A percentile compares a stretch with the other conserved stretches of the same genome.
These are phyloP conservation scores for Protostelium mycophagum DNA, from an alignment of 78 protist genomes.

Conservation along the genomic window DNA sequence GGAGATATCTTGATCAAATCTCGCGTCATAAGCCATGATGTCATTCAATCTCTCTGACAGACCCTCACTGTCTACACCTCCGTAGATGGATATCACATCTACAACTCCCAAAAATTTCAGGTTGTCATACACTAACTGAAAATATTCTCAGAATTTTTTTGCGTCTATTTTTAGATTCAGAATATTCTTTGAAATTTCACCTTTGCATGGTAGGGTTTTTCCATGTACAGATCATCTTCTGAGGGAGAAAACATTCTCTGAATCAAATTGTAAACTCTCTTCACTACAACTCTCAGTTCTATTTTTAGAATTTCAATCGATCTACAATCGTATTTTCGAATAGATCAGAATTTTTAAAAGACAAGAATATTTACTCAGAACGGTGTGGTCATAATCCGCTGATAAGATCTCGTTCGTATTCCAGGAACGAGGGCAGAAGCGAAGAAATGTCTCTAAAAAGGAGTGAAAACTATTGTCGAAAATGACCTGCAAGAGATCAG, in stretches of 20 bases:
- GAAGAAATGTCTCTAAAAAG: not conserved
- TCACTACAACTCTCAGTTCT: too few species aligned
- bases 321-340: too few species aligned
- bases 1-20: not conserved
- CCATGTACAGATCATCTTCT: not conserved
- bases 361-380: too few species aligned
- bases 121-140: not conserved
- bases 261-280: not conserved
- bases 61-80: not conserved
- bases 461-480: not conserved
- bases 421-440: not conserved
- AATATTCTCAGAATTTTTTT: not conserved
- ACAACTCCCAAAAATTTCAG: not conserved
- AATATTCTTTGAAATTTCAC: not conserved
- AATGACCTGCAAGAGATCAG: too few species aligned
- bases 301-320: too few species aligned
- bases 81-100: not conserved
- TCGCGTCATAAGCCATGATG: not conserved
- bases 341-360: too few species aligned
- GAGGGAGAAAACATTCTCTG: not conserved
- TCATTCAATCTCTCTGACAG: not conserved
- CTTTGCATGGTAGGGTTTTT: not conserved
- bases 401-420: not conserved
- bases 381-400: not conserved
- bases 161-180: not conserved